Base-by-base conservation (phyloP, 352 stramenopile genomes). In the Globisporangium polare region DNA sequence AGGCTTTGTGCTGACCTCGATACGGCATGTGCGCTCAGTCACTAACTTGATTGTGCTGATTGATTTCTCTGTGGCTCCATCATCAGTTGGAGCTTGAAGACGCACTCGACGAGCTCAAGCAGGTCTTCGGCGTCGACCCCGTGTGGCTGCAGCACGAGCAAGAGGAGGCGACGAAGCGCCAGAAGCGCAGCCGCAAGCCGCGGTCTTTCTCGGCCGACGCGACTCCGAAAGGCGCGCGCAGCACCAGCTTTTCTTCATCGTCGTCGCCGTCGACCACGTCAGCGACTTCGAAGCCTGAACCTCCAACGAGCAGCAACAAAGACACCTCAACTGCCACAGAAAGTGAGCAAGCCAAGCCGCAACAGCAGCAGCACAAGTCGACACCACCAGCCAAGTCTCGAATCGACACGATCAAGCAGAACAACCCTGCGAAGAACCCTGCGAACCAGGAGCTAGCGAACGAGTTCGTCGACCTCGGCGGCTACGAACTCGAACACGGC, bases 101-200 rank as follows among this genome's bases (percentile, higher is more conserved):
- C 31, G 80, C 82, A 7, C 67, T 85, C 31, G 75, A 88, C 5
- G 73, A 90, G 42, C 61, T 92, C 18, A 67, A 73, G 59, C 78
- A 89, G 60, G 69, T 72, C 31, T 86, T 73, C 31, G 80, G 75
- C 0, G 37, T 92, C 27, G 75, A 89, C 41, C 66, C 66, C n/a
- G 67, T 63, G 51, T 89, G 71, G 72, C 71, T 83, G 60, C 74
- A 89, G 55, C 65, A 79, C 13, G 52, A 78, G 45, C 58, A 78
- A 31, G 70, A 75, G 5, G 49, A 75, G 43, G 67, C 78, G 42
- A 56, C 65, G 22, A 88, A 81, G 51, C 72, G 60, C 7, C 57
- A 65, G 35, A 70, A 67, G 42, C 73, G 68, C 0, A 13, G 51
- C 7, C 55, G 60, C 33, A 80, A 71, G 52, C 72, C 63, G 2